Evolutionary conservation across 805 yeast species (phyloP), one percentile per base, ranked within the genome.

Genomic region (Candida vaughaniae): DNA sequence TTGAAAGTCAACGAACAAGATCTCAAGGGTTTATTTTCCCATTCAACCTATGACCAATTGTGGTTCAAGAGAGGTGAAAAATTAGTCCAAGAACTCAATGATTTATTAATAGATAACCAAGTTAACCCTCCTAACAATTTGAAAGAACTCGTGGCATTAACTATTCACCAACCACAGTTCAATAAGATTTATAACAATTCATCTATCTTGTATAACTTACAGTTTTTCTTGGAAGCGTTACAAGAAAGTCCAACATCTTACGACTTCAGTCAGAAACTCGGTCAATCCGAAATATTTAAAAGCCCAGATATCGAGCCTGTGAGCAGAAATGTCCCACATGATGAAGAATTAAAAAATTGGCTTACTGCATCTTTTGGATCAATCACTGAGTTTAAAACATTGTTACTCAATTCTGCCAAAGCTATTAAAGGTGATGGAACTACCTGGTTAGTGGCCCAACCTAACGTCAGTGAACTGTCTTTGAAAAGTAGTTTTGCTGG

Each of bases 341-440:
- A 62, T 46, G 54, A 53, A 41, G 55, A 56, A 11, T 60, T 79
- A 32, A 55, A 56, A 16, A 56, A 64, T 17, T 76, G 84, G 64
- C 68, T 86, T 18, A 61, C 62, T 15, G 64, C 69, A 28, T 75
- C 82, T 2, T 89, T 89, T 61, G 96, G 95, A 5, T 79, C 90
- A 0, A 44, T 87, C 7, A 77, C 73, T 11, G 95, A 88, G 56
- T 82, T 93, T 56, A 74, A 84, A 48, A 77, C 85, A 1, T 71
- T 86, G 31, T 60, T 93, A 29, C 54, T 85, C 41, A 75, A 77
- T 40, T 79, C 93, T 1, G 87, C 91, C 8, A 62, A 69, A 33
- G 74, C 83, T 3, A 76, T 88, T 43, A 78, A 82, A 43, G 97
- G 98, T 34, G 91, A 87, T 59, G 99, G 99, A 3, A 80, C 74